Conservation (phyloP, 1,139 yeast genomes). For the Blastobotrys indianensis region DNA sequence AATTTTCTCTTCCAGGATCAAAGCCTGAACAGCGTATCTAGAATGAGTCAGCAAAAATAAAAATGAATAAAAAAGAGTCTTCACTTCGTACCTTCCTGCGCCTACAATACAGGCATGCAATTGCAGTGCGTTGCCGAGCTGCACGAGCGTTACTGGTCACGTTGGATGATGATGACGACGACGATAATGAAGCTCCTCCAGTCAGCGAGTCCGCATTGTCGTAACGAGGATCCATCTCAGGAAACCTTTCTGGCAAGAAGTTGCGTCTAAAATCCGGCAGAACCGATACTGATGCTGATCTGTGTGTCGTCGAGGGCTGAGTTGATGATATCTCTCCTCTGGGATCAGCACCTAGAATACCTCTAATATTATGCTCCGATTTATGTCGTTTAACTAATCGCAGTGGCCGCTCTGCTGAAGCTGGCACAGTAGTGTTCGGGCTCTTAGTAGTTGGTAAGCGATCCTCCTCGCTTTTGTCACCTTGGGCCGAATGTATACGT, state of each 20-base stretch:
- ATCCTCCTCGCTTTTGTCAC: no score
- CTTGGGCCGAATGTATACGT: no score
- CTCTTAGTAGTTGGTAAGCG: no score
- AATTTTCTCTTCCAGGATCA: conserved; percentile 23
- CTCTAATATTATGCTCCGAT: background rate
- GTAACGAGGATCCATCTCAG: no score
- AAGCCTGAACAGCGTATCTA: conserved; percentile 34
- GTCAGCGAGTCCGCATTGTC: no score
- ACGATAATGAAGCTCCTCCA: background rate
- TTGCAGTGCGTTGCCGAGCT: conserved; percentile 14
- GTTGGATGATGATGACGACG: background rate
- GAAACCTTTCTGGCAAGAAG: no score
- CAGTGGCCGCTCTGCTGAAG: background rate
- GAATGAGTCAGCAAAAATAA: background rate
- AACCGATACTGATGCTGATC: no score
- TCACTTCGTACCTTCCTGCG: conserved; percentile 11
- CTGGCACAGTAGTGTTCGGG: no score
- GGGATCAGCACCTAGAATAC: no score
- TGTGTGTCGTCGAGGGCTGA: no score
- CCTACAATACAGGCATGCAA: conserved; percentile 15
- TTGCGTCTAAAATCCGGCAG: no score
- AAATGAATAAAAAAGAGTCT: background rate
- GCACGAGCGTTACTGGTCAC: background rate
- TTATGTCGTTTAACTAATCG: background rate
- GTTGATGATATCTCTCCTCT: no score